Percentiles rank a stretch among this genome's conserved stretches.
phyloP scores from a whole-genome alignment of 495 filamentous ascomycete species.

The Talaromyces nanjingensis region DNA sequence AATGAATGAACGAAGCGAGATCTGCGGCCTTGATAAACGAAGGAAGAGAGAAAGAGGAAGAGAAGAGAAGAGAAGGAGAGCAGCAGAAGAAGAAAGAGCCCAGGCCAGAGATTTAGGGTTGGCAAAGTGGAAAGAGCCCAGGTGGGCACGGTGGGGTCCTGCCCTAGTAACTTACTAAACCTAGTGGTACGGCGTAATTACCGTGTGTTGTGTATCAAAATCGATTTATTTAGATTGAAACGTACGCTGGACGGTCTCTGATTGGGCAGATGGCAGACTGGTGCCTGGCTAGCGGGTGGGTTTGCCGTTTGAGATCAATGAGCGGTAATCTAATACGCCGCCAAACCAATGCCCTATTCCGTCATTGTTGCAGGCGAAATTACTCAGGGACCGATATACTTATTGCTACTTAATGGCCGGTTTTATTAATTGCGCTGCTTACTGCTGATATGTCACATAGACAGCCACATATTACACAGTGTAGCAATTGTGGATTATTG shows the following conservation, averaged over 20 bases:
- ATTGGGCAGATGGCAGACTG: not conserved
- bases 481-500: not conserved
- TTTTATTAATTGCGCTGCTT: not conserved
- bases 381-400: not conserved
- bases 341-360: not conserved
- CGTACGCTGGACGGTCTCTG: not conserved
- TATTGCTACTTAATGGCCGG: not conserved
- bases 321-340: not conserved
- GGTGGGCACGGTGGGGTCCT: constrained; percentile 1
- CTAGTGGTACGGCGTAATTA: not conserved
- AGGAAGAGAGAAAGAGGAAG: constrained; percentile 17
- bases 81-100: not conserved
- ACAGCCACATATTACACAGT: not conserved
- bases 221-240: not conserved
- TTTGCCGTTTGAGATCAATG: constrained; percentile 1
- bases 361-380: not conserved
- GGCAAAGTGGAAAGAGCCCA: not conserved
- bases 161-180: not conserved
- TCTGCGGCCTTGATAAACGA: constrained; percentile 9
- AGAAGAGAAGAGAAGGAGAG: constrained; percentile 8
- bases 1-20: constrained; percentile 15
- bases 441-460: not conserved
- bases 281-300: constrained; percentile 2
- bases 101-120: not conserved
- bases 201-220: not conserved